These are phyloP conservation scores for Boeremia lycopersici DNA, from an alignment of 2,329 filamentous ascomycete species.

Conservation along the genomic window DNA sequence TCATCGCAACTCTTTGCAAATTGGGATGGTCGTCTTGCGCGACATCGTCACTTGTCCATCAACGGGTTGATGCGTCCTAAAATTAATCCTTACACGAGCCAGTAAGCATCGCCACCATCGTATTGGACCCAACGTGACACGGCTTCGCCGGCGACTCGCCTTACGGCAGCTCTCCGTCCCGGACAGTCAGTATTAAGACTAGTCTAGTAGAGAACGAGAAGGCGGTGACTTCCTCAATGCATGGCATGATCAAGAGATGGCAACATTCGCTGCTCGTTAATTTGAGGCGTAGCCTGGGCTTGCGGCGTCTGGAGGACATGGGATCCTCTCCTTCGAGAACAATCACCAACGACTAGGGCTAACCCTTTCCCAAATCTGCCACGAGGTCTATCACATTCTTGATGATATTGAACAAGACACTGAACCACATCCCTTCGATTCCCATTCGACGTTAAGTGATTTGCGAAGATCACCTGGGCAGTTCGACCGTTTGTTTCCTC, in stretches of 20 bases:
- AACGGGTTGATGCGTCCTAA: conserved; percentile 8
- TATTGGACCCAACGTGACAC: conserved; percentile 12
- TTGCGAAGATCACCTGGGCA: neutral
- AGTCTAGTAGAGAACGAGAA: conserved; percentile 3
- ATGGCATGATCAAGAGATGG: conserved; percentile 7
- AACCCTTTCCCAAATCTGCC: neutral
- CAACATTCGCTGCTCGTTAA: conserved; percentile 13
- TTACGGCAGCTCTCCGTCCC: conserved; percentile 14
- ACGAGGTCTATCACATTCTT: neutral
- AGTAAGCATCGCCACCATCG: conserved; percentile 10
- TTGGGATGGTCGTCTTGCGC: conserved; percentile 11
- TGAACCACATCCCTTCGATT: neutral
- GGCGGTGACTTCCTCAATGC: conserved; percentile 17
- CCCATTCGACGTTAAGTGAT: neutral
- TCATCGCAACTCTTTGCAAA: neutral
- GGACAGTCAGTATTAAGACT: conserved; percentile 9
- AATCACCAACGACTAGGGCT: neutral
- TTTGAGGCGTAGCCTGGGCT: conserved; percentile 11
- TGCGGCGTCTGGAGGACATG: conserved; percentile 6
- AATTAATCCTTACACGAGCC: conserved; percentile 17
- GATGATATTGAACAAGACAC: neutral
- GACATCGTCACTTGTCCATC: conserved; percentile 10
- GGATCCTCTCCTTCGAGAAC: conserved; percentile 9
- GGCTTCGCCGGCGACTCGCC: conserved; percentile 12
- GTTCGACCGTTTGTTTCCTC: conserved; percentile 1